Percentiles rank a stretch among this genome's conserved stretches.
These are phyloP conservation scores for Colletotrichum chrysophilum DNA, from an alignment of 2,329 filamentous ascomycete species.

Conservation along the genomic window DNA sequence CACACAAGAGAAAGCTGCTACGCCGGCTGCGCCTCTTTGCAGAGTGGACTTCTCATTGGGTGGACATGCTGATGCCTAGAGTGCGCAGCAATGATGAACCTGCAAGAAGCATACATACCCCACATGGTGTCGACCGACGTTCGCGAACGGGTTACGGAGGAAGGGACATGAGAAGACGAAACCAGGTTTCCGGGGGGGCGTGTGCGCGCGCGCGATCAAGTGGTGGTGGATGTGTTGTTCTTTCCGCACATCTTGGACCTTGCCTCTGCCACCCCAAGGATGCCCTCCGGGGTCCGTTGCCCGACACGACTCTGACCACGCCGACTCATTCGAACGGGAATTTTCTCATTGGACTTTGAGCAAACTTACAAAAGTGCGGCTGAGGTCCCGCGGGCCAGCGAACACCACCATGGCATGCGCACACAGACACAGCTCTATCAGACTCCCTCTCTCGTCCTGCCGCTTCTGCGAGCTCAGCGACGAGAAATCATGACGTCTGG, in stretches of 20 bases:
- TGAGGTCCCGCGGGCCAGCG: background rate
- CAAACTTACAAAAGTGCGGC: conserved; percentile 15
- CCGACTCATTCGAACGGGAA: background rate
- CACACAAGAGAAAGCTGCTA: background rate
- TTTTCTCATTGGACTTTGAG: background rate
- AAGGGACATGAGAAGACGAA: background rate
- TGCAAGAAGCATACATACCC: background rate
- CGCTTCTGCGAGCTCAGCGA: background rate
- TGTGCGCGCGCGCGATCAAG: background rate
- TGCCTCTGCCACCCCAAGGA: background rate
- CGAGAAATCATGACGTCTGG: conserved; percentile 14
- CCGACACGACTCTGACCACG: conserved; percentile 11
- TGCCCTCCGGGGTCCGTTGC: background rate
- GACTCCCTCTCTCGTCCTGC: background rate
- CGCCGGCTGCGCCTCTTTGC: background rate
- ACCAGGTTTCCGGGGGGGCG: background rate
- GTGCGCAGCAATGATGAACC: background rate
- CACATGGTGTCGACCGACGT: conserved; percentile 2
- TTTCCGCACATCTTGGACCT: background rate
- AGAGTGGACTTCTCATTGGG: background rate
- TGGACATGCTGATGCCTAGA: conserved; percentile 5
- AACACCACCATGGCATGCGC: background rate
- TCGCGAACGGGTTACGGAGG: background rate
- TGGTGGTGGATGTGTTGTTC: background rate
- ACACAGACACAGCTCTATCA: background rate